Base-by-base conservation (phyloP, 2,329 filamentous ascomycete species). In the Stromatinia cepivora region DNA sequence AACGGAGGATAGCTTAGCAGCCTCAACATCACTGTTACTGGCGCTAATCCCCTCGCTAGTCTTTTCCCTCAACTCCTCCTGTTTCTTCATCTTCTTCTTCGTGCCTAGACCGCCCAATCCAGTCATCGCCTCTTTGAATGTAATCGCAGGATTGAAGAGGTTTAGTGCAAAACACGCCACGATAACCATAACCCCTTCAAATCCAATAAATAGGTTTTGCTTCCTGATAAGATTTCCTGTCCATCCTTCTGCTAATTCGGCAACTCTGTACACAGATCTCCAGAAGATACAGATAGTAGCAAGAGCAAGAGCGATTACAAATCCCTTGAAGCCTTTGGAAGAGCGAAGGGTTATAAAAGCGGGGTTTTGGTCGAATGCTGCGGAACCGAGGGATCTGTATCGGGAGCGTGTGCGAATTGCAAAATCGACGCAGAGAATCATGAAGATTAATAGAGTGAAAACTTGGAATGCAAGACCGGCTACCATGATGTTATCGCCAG, bases 401-500 rank as follows among this genome's bases (percentile, higher is more conserved):
- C 81, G 78, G 11, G 59, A 66, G 42, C 66, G 66, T 2, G 74
- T 74, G 15, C 74, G 72, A 20, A 73, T 50, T 11, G 71, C 72
- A 20, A 76, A 76, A 45, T 76, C 75, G 53, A 69, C 31, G 39
- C 75, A 76, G 45, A 73, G 67, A 4, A 85, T 83, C 81, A 90
- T 91, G 69, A 83, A 76, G 22, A 81, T 74, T 54, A 82, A 72
- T 48, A 89, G 81, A 7, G 85, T 87, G 70, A 83, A 78, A 56
- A 90, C 88, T 74, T 91, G 88, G 76, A 85, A 86, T 25, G 82
- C 77, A 0, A 90, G 83, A 45, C 89, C 89, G 6, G 86, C 86
- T n/a, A 91, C 82, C 84, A 88, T 88, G 79, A 90, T 84, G 75
- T 90, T 81, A 71, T 85, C 83, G n/a, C 87, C 88, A 0, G 75